A percentile compares a stretch with the other conserved stretches of the same genome.
phyloP scores from a whole-genome alignment of 2,329 filamentous ascomycete species.

The Tolypocladium amazonense region DNA sequence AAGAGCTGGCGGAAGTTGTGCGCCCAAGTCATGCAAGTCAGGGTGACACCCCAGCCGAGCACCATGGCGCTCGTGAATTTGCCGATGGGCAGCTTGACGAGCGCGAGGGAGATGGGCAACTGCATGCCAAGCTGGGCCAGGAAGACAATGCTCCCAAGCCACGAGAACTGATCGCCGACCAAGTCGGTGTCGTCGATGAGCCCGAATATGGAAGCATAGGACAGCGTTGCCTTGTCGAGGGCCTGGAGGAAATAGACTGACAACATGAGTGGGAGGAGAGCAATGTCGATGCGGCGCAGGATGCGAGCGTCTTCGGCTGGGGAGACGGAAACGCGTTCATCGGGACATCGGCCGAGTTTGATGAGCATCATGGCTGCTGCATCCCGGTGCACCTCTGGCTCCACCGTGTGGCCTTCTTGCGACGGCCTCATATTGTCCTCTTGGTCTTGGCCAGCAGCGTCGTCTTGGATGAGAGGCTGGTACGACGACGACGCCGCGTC shows the following conservation, averaged over 20 bases:
- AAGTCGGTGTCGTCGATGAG: constrained; percentile 48
- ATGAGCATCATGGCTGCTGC: constrained; percentile 35
- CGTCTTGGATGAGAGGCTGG: not conserved
- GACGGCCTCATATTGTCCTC: not conserved
- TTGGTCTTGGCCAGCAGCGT: not conserved
- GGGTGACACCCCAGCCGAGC: constrained; percentile 41
- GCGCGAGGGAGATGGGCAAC: constrained; percentile 41
- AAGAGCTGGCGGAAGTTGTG: constrained; percentile 37
- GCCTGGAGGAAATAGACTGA: constrained; percentile 53
- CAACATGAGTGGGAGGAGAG: constrained; percentile 36
- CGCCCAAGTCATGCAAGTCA: constrained; percentile 41
- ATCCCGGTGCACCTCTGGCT: constrained; percentile 18
- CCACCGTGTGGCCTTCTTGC: not conserved
- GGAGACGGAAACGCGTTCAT: constrained; percentile 19
- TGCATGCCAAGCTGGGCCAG: constrained; percentile 50
- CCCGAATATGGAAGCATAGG: constrained; percentile 53
- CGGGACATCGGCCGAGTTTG: constrained; percentile 23
- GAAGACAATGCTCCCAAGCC: constrained; percentile 51
- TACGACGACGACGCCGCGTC: not conserved
- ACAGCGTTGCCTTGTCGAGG: constrained; percentile 51
- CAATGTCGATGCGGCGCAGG: constrained; percentile 27
- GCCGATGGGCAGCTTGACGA: constrained; percentile 50
- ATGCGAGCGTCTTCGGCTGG: constrained; percentile 23
- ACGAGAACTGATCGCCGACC: constrained; percentile 45
- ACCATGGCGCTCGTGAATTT: constrained; percentile 50